These are phyloP conservation scores for Epithele typhae DNA, from an alignment of 768 basidiomycete genomes.

Conservation along the genomic window DNA sequence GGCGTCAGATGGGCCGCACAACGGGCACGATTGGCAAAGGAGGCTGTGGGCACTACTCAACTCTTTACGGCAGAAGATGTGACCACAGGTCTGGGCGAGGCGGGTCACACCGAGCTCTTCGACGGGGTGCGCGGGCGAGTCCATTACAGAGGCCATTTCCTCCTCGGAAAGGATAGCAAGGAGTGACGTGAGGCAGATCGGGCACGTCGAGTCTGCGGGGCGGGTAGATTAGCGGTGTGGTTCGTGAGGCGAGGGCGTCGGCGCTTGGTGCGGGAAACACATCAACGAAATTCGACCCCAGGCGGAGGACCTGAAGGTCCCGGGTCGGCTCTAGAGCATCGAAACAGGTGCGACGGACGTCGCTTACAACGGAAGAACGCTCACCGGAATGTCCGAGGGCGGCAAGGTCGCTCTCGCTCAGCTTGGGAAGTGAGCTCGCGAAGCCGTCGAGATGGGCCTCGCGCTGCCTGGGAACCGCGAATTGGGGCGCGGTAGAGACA, in stretches of 20 bases:
- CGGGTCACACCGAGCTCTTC: slow-evolving; percentile 69
- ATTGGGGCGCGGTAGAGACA: too few relatives aligned
- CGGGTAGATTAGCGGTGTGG: too few relatives aligned
- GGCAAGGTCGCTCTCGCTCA: slow-evolving; percentile 20
- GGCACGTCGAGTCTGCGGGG: slow-evolving; percentile 60
- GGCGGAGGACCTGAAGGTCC: too few relatives aligned
- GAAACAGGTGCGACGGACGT: too few relatives aligned
- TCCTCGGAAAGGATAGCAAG: slow-evolving; percentile 69
- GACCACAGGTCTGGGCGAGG: slow-evolving; percentile 40
- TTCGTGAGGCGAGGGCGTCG: too few relatives aligned
- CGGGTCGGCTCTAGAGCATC: too few relatives aligned
- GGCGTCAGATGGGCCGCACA: not conserved
- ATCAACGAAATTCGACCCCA: too few relatives aligned
- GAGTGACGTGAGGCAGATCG: slow-evolving; percentile 72
- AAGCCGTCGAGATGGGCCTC: slow-evolving; percentile 6
- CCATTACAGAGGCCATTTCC: slow-evolving; percentile 70
- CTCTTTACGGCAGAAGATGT: slow-evolving; percentile 83
- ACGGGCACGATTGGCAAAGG: not conserved
- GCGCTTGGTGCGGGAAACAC: too few relatives aligned
- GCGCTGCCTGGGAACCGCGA: slow-evolving; percentile 2
- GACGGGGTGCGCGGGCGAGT: slow-evolving; percentile 69
- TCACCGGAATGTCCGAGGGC: slow-evolving; percentile 19
- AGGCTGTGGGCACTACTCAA: slow-evolving; percentile 31
- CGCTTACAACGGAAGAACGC: too few relatives aligned
- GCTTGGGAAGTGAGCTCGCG: slow-evolving; percentile 16